Evolutionary conservation across 2,329 filamentous ascomycete genomes (phyloP).

Genomic region (Paraphaeosphaeria minitans): DNA sequence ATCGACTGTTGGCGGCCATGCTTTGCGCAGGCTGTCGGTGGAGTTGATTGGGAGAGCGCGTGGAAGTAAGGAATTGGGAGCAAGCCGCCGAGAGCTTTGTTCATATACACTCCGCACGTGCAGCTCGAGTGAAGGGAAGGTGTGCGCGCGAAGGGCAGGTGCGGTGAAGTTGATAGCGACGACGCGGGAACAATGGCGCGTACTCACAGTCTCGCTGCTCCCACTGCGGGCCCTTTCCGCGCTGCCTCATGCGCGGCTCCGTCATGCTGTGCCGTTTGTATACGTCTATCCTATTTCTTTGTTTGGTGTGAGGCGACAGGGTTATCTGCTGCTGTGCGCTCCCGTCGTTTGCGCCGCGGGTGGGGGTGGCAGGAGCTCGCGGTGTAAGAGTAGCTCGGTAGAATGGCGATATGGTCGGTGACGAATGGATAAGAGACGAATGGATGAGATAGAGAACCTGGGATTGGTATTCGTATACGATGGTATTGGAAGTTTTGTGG

Average conservation of each 20-base stretch:
- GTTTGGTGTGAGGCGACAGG: neutral
- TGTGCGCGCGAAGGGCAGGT: neutral
- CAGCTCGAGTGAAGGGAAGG: neutral
- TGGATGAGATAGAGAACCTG: neutral
- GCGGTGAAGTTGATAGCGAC: constrained; percentile 1
- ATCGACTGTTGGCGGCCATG: constrained; percentile 9
- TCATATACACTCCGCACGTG: neutral
- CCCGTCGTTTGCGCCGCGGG: neutral
- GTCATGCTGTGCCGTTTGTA: constrained; percentile 44
- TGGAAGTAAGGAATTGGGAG: no score
- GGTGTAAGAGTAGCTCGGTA: neutral
- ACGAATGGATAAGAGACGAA: no score
- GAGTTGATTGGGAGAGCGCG: no score
- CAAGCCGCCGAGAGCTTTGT: neutral
- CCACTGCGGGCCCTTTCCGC: constrained; percentile 56
- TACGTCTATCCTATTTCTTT: neutral
- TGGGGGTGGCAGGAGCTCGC: neutral
- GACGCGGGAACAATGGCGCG: constrained; percentile 9
- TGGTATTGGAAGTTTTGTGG: neutral
- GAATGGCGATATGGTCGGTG: neutral
- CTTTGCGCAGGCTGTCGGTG: neutral
- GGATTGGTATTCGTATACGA: neutral
- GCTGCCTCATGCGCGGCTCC: constrained; percentile 55
- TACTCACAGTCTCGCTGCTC: constrained; percentile 48
- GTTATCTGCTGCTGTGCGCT: neutral